These are phyloP conservation scores for Echites panduratus DNA, from an alignment of 257 asterid genomes.

Conservation along the genomic window DNA sequence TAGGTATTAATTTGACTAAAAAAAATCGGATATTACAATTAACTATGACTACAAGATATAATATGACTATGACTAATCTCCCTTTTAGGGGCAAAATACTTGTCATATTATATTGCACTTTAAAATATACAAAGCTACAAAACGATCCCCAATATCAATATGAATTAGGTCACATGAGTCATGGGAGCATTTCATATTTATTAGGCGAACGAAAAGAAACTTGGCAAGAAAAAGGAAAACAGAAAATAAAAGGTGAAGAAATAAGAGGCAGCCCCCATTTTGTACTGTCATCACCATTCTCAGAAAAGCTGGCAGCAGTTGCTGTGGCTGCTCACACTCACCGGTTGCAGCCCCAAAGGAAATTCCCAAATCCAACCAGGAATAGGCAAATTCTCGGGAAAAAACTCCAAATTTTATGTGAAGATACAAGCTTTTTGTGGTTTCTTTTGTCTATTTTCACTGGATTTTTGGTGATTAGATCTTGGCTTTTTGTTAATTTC, in stretches of 20 bases:
- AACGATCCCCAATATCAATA: too few species aligned
- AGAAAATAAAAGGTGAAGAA: background rate
- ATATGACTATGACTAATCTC: too few species aligned
- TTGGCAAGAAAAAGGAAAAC: background rate
- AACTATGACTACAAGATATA: too few species aligned
- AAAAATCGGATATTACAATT: too few species aligned
- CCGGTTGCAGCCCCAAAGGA: conserved; percentile 1
- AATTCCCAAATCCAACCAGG: conserved; percentile 1
- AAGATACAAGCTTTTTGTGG: conserved; percentile 22
- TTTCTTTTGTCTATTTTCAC: background rate
- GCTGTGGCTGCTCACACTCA: conserved; percentile 9
- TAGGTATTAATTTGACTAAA: too few species aligned
- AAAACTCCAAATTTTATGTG: conserved; percentile 5
- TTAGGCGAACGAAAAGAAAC: background rate
- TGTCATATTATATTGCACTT: too few species aligned
- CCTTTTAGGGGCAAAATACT: too few species aligned
- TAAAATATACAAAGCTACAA: too few species aligned
- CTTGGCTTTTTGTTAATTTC: conserved; percentile 4
- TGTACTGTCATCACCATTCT: background rate
- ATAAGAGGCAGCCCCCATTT: conserved; percentile 8
- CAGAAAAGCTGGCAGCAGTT: conserved; percentile 8
- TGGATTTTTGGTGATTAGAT: conserved; percentile 7
- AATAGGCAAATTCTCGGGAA: background rate
- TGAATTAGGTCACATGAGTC: conserved; percentile 14
- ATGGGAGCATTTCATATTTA: conserved; percentile 9